phyloP scores from a whole-genome alignment of 371 early-diverging fungal genomes.

The Batkoa obscura region DNA sequence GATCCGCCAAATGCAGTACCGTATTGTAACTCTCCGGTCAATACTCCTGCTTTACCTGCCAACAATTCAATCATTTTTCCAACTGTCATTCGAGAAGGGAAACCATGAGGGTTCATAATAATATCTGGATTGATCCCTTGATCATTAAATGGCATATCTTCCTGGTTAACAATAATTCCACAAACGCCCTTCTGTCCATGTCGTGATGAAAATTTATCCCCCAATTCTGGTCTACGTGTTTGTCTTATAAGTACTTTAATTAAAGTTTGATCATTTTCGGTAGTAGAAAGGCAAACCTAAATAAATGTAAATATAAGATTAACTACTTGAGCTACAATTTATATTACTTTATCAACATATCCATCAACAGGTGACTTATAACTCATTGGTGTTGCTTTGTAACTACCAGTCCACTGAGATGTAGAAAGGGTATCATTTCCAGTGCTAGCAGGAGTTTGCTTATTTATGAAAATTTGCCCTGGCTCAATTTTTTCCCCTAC shows the following conservation, averaged over 20 bases:
- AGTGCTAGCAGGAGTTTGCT: slow-evolving; percentile 56
- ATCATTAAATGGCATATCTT: slow-evolving; percentile 99
- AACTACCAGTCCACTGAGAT: slow-evolving; percentile 28
- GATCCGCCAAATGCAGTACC: slow-evolving; percentile 96
- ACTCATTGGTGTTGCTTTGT: slow-evolving; percentile 53
- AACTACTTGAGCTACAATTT: slow-evolving; percentile 5
- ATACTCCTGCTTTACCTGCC: slow-evolving; percentile 95
- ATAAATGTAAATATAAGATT: slow-evolving; percentile 13
- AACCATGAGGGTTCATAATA: slow-evolving; percentile 99
- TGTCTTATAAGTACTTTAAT: slow-evolving; percentile 94
- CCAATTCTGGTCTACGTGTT: slow-evolving; percentile 95
- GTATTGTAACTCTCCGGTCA: slow-evolving; percentile 88
- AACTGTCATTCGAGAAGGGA: slow-evolving; percentile 99
- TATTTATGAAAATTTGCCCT: slow-evolving; percentile 65
- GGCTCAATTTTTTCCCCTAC: slow-evolving; percentile 64
- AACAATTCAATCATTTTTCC: slow-evolving; percentile 99
- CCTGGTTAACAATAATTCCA: slow-evolving; percentile 91
- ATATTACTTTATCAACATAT: slow-evolving; percentile 53
- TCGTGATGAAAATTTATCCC: slow-evolving; percentile 99
- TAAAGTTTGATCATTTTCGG: slow-evolving; percentile 81
- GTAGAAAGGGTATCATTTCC: slow-evolving; percentile 14
- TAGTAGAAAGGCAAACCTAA: slow-evolving; percentile 77
- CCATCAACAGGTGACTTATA: slow-evolving; percentile 76
- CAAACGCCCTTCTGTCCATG: slow-evolving; percentile 99
- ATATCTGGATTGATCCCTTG: slow-evolving; percentile 93